Evolutionary conservation across 495 filamentous ascomycete genomes (phyloP).

Genomic region (Penicillium waksmanii): DNA sequence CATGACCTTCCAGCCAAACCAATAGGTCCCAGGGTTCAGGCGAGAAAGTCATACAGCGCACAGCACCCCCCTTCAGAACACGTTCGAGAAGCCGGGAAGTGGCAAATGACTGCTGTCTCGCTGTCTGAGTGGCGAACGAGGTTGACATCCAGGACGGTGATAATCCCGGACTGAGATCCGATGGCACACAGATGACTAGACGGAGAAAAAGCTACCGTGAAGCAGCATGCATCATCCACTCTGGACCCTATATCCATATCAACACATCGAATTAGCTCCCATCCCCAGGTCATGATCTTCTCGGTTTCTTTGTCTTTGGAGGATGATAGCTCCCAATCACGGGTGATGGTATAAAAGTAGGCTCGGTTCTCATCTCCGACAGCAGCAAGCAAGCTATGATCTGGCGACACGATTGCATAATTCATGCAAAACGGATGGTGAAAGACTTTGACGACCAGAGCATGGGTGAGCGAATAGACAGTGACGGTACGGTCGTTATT

Average conservation of each 20-base stretch:
- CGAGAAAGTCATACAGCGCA: slow-evolving; percentile 88
- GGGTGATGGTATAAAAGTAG: slow-evolving; percentile 70
- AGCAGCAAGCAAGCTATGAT: slow-evolving; percentile 77
- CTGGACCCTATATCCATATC: slow-evolving; percentile 43
- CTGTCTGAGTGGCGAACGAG: slow-evolving; percentile 48
- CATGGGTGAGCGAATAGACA: slow-evolving; percentile 70
- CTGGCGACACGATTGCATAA: slow-evolving; percentile 87
- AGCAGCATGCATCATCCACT: slow-evolving; percentile 56
- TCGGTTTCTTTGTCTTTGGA: slow-evolving; percentile 43
- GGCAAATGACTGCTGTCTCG: slow-evolving; percentile 42
- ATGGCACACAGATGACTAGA: slow-evolving; percentile 69
- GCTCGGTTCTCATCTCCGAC: slow-evolving; percentile 83
- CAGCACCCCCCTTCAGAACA: slow-evolving; percentile 67
- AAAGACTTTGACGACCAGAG: slow-evolving; percentile 65
- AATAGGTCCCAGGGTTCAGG: slow-evolving; percentile 90
- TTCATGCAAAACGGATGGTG: slow-evolving; percentile 83
- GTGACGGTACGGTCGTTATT: slow-evolving; percentile 92
- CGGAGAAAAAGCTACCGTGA: slow-evolving; percentile 73
- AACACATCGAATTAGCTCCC: slow-evolving; percentile 37
- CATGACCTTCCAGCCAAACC: slow-evolving; percentile 90
- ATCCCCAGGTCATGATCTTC: slow-evolving; percentile 45
- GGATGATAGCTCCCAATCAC: slow-evolving; percentile 45
- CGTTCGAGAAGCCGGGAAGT: slow-evolving; percentile 61
- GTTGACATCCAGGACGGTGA: slow-evolving; percentile 67
- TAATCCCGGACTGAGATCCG: slow-evolving; percentile 71